Conservation (phyloP, 108 stramenopile genomes). For the Cyclostephanos tholiformis region DNA sequence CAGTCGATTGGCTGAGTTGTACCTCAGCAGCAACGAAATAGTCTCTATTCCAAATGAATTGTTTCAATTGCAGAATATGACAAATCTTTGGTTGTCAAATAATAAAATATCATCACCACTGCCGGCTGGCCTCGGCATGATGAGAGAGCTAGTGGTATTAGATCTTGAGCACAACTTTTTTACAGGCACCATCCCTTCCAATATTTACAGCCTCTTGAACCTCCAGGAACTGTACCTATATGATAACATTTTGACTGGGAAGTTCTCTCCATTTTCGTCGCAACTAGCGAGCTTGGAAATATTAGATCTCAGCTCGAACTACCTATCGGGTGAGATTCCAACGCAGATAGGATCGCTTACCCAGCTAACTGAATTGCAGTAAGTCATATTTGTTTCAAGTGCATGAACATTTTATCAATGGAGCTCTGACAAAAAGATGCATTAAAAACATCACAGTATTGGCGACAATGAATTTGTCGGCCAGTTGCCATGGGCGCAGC, state of each 20-base stretch:
- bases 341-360: conserved; percentile 35
- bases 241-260: conserved; percentile 38
- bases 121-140: conserved; percentile 32
- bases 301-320: conserved; percentile 34
- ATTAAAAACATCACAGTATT: background rate
- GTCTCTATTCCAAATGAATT: conserved; percentile 24
- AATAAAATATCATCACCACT: conserved; percentile 32
- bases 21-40: conserved; percentile 45
- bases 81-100: conserved; percentile 25
- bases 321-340: conserved; percentile 35
- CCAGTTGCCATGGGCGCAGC: conserved; percentile 29
- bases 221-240: conserved; percentile 27
- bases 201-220: conserved; percentile 33
- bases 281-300: conserved; percentile 29
- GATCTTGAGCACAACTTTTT: conserved; percentile 41
- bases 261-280: conserved; percentile 24
- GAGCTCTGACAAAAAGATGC: background rate
- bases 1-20: conserved; percentile 34
- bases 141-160: conserved; percentile 29
- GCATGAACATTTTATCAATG: background rate
- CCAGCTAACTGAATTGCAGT: conserved; percentile 29
- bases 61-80: conserved; percentile 32
- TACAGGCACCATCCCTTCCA: conserved; percentile 37
- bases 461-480: conserved; percentile 34
- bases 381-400: background rate